Evolutionary conservation across 2,329 filamentous ascomycete species (phyloP).

Genomic region (Penicillium sp.): DNA sequence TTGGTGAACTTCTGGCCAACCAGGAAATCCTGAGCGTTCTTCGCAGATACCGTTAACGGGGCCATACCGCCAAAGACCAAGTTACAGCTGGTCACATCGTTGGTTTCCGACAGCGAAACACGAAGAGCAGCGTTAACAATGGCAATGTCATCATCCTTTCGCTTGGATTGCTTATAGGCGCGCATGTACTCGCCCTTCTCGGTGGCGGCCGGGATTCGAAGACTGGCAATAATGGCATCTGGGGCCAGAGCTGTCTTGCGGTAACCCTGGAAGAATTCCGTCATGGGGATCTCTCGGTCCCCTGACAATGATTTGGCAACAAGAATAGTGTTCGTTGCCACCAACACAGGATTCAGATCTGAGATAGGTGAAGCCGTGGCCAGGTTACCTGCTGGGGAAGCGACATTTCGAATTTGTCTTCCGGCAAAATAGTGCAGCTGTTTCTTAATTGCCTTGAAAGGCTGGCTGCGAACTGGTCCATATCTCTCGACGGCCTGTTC

Average conservation of each 20-base stretch:
- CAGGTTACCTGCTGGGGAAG: slow-evolving; percentile 91
- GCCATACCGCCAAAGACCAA: slow-evolving; percentile 97
- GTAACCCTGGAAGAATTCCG: slow-evolving; percentile 90
- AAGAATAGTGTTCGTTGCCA: slow-evolving; percentile 81
- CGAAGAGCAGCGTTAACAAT: slow-evolving; percentile 90
- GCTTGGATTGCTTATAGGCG: slow-evolving; percentile 94
- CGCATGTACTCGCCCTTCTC: slow-evolving; percentile 81
- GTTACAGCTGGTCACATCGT: slow-evolving; percentile 73
- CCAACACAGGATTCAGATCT: slow-evolving; percentile 91
- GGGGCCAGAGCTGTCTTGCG: slow-evolving; percentile 78
- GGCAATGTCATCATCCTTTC: slow-evolving; percentile 97
- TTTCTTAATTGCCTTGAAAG: slow-evolving; percentile 89
- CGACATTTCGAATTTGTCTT: slow-evolving; percentile 95
- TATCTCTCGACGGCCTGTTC: slow-evolving; percentile 79
- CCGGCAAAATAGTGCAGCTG: slow-evolving; percentile 95
- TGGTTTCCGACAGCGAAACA: slow-evolving; percentile 69
- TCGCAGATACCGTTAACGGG: slow-evolving; percentile 84
- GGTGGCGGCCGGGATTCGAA: slow-evolving; percentile 79
- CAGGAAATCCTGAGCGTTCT: slow-evolving; percentile 74
- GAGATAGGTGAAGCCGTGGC: slow-evolving; percentile 96
- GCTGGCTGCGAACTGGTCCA: slow-evolving; percentile 70
- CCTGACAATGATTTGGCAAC: slow-evolving; percentile 76
- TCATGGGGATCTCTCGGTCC: slow-evolving; percentile 87
- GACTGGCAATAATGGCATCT: slow-evolving; percentile 82
- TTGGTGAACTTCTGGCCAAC: slow-evolving; percentile 79